Evolutionary conservation across 441 rosid genomes (phyloP).

Genomic region (Populus tomentosa): DNA sequence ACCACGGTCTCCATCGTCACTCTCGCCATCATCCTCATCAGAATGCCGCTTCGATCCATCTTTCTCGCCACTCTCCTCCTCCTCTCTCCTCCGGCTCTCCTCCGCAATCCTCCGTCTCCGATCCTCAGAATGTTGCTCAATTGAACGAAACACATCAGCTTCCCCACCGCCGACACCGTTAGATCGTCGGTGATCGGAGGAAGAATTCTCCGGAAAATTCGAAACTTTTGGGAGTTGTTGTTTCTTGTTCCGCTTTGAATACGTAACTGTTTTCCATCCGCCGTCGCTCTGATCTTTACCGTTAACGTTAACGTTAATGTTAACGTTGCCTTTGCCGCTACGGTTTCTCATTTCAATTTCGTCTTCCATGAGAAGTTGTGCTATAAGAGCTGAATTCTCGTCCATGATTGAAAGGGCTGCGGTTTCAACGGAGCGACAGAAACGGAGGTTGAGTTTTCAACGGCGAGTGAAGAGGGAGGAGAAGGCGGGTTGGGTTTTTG

Average conservation of each 20-base stretch:
- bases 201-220: not conserved
- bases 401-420: constrained; percentile 23
- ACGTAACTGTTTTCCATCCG: constrained; percentile 46
- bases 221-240: constrained; percentile 8
- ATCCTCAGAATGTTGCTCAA: constrained; percentile 41
- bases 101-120: constrained; percentile 29
- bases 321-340: not conserved
- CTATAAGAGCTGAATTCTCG: constrained; percentile 36
- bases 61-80: not conserved
- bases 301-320: not conserved
- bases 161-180: constrained; percentile 13
- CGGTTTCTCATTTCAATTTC: constrained; percentile 4
- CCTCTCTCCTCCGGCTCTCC: constrained; percentile 5
- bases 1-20: constrained; percentile 17
- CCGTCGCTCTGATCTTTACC: constrained; percentile 5
- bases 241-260: constrained; percentile 30
- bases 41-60: constrained; percentile 29
- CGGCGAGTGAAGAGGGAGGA: not conserved
- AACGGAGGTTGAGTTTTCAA: not conserved
- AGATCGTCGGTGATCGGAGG: not conserved
- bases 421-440: not conserved
- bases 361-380: constrained; percentile 33
- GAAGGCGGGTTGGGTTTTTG: constrained; percentile 5
- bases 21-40: constrained; percentile 31
- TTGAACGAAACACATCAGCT: constrained; percentile 29